phyloP scores from a whole-genome alignment of 2,329 filamentous ascomycete species.

The Alternaria arbusti region DNA sequence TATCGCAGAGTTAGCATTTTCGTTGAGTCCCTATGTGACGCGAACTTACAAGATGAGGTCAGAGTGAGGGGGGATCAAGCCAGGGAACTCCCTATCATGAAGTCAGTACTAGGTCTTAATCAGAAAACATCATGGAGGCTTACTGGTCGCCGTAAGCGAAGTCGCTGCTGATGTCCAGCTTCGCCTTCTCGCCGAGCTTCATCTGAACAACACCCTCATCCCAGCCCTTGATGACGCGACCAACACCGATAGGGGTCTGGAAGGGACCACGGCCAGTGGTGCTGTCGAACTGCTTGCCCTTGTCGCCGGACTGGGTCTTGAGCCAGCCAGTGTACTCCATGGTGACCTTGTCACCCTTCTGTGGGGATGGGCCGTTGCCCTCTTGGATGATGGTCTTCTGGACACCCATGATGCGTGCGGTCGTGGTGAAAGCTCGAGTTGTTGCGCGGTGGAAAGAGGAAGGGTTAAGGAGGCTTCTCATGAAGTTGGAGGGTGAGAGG shows the following conservation, averaged over 20 bases:
- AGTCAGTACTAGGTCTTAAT: background rate
- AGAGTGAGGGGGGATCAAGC: constrained; percentile 74
- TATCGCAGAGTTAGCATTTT: constrained; percentile 12
- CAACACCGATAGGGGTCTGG: constrained; percentile 76
- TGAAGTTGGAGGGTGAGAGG: constrained; percentile 12
- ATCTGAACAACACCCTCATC: constrained; percentile 72
- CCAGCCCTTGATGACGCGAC: constrained; percentile 78
- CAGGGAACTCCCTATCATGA: constrained; percentile 71
- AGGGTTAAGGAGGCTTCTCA: constrained; percentile 18
- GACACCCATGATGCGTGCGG: constrained; percentile 36
- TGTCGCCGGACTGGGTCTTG: constrained; percentile 28
- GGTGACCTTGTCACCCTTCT: constrained; percentile 38
- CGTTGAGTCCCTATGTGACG: background rate
- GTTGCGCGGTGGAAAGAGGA: constrained; percentile 11
- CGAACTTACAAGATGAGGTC: constrained; percentile 79
- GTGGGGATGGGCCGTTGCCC: constrained; percentile 36
- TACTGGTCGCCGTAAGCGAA: constrained; percentile 42
- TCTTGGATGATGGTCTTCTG: constrained; percentile 36
- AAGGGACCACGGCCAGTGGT: constrained; percentile 80
- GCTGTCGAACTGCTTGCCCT: constrained; percentile 71
- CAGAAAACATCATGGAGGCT: background rate
- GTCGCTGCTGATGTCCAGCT: constrained; percentile 78
- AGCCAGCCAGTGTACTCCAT: constrained; percentile 45
- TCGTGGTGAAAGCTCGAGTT: constrained; percentile 19
- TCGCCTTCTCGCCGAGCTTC: constrained; percentile 88